These are phyloP conservation scores for Nemania diffusa DNA, from an alignment of 2,329 filamentous ascomycete genomes.

Conservation along the genomic window DNA sequence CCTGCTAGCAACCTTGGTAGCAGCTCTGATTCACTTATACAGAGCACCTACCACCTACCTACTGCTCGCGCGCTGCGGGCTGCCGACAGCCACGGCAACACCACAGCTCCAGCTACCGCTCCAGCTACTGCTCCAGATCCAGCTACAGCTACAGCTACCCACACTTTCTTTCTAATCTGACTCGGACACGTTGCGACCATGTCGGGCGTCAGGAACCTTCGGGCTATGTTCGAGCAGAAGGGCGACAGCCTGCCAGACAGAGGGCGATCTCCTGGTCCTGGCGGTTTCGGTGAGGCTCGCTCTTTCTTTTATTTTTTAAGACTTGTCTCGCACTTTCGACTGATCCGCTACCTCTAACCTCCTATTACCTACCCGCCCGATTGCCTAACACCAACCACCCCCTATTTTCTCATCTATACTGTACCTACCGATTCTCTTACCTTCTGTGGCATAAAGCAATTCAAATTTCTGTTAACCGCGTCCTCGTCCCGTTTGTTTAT, in stretches of 20 bases:
- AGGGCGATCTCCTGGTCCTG: slow-evolving; percentile 71
- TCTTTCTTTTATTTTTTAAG: slow-evolving; percentile 5
- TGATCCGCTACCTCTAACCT: slow-evolving; percentile 7
- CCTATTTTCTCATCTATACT: slow-evolving; percentile 8
- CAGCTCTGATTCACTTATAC: slow-evolving; percentile 7
- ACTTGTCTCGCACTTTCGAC: slow-evolving; percentile 13
- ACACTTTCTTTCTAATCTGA: slow-evolving; percentile 33
- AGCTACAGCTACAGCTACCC: slow-evolving; percentile 13
- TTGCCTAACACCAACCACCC: slow-evolving; percentile 14
- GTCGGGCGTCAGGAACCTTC: slow-evolving; percentile 78
- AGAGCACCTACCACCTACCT: no score
- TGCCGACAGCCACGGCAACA: slow-evolving; percentile 2
- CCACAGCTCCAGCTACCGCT: slow-evolving; percentile 3
- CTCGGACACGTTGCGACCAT: slow-evolving; percentile 56
- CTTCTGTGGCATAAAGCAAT: not conserved
- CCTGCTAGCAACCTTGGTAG: not conserved
- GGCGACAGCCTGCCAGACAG: slow-evolving; percentile 71
- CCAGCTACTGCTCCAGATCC: no score
- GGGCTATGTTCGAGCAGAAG: slow-evolving; percentile 83
- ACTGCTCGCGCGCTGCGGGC: slow-evolving; percentile 16
- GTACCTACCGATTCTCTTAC: slow-evolving; percentile 4
- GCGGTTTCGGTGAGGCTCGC: slow-evolving; percentile 55
- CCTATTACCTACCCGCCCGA: not conserved
- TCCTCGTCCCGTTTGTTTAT: not conserved
- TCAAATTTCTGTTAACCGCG: not conserved